Percentiles rank a stretch among this genome's conserved stretches.
phyloP scores from a whole-genome alignment of 352 stramenopile species.

The Ochromonadaceae sp. region DNA sequence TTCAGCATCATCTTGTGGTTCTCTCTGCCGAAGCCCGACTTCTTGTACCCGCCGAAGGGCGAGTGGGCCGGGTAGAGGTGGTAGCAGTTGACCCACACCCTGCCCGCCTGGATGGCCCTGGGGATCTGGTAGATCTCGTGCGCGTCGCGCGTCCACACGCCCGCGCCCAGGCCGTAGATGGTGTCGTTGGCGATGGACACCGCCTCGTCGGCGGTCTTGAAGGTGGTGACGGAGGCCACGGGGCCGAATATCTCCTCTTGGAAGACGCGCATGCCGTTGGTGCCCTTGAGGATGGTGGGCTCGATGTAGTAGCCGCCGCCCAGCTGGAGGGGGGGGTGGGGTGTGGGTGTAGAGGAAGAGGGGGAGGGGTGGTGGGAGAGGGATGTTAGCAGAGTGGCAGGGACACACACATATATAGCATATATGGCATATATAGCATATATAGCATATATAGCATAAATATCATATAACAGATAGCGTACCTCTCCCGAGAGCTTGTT shows the following conservation, averaged over 20 bases:
- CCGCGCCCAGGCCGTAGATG: constrained; percentile 52
- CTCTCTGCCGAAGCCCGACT: constrained; percentile 58
- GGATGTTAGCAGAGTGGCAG: too few species aligned
- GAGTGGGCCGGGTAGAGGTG: constrained; percentile 38
- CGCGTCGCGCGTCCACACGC: constrained; percentile 41
- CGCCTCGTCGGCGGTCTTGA: constrained; percentile 50
- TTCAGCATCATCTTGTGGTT: constrained; percentile 46
- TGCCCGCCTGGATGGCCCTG: constrained; percentile 23
- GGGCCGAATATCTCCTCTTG: constrained; percentile 58
- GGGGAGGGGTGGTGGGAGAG: too few species aligned
- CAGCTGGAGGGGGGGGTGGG: too few species aligned
- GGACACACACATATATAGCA: too few species aligned
- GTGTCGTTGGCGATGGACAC: constrained; percentile 41
- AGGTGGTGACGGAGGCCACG: constrained; percentile 58
- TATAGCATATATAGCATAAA: too few species aligned
- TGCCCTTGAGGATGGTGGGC: constrained; percentile 71
- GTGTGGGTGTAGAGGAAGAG: too few species aligned
- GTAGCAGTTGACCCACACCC: constrained; percentile 46
- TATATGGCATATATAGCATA: too few species aligned
- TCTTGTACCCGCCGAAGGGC: constrained; percentile 64
- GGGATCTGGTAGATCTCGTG: constrained; percentile 20
- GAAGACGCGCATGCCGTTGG: constrained; percentile 63
- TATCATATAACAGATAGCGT: background rate
- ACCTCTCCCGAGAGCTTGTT: constrained; percentile 5
- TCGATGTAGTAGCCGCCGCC: constrained; percentile 65